These are phyloP conservation scores for Hapsidospora chrysogenum DNA, from an alignment of 495 filamentous ascomycete genomes.

Conservation along the genomic window DNA sequence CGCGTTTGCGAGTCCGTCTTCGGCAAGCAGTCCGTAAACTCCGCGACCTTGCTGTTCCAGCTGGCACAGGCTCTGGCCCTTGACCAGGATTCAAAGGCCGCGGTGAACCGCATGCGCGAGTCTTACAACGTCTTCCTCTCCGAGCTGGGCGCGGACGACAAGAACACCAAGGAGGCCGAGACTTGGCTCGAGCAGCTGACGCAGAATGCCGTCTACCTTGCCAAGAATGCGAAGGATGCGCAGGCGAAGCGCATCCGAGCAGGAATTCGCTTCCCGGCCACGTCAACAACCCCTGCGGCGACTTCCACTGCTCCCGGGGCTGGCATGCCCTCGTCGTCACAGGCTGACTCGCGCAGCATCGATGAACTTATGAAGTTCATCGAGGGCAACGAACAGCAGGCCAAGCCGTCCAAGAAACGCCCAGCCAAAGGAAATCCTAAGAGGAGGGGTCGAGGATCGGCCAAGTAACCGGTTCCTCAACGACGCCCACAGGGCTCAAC, in stretches of 20 bases:
- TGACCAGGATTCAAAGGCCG: slow-evolving; percentile 78
- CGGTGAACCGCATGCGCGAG: slow-evolving; percentile 83
- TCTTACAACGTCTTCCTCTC: slow-evolving; percentile 86
- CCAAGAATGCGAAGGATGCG: slow-evolving; percentile 77
- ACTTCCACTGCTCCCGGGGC: slow-evolving; percentile 25
- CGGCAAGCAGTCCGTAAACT: slow-evolving; percentile 73
- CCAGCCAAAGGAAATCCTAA: slow-evolving; percentile 53
- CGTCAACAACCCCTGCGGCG: too few species aligned
- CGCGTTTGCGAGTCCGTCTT: slow-evolving; percentile 73
- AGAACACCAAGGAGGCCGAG: slow-evolving; percentile 89
- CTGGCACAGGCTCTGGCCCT: slow-evolving; percentile 86
- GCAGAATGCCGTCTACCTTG: slow-evolving; percentile 80
- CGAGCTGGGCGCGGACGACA: slow-evolving; percentile 70
- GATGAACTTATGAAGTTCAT: slow-evolving; percentile 81
- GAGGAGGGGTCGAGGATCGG: slow-evolving; percentile 29
- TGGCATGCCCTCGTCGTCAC: slow-evolving; percentile 8
- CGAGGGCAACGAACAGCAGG: slow-evolving; percentile 49
- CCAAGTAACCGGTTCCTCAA: too few species aligned
- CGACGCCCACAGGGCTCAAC: too few species aligned
- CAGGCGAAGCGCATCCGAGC: slow-evolving; percentile 50
- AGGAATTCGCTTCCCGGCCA: slow-evolving; percentile 19
- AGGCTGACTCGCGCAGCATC: slow-evolving; percentile 56
- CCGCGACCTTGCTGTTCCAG: slow-evolving; percentile 94
- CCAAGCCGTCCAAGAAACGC: slow-evolving; percentile 53
- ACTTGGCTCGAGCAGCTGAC: slow-evolving; percentile 94